Conservation (phyloP, 1,284 basidiomycete genomes). For the Boletus albobrunnescens region DNA sequence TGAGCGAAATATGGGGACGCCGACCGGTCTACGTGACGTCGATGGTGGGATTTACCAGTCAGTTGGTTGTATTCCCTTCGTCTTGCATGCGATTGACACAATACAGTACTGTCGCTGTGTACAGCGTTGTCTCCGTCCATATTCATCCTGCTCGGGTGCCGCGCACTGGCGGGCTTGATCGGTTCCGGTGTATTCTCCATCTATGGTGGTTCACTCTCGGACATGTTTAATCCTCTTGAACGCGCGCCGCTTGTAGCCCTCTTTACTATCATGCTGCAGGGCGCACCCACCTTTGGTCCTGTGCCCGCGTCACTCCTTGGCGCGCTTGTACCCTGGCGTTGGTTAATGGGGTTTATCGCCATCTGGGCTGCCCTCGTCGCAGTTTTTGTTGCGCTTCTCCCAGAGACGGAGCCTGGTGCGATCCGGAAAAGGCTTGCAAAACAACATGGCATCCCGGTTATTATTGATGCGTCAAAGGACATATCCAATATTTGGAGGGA, state of each 20-base stretch:
- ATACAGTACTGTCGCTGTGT: slow-evolving; percentile 24
- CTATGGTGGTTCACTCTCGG: slow-evolving; percentile 29
- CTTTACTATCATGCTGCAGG: slow-evolving; percentile 28
- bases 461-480: not conserved
- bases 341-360: slow-evolving; percentile 25
- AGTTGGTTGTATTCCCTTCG: not conserved
- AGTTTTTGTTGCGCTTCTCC: slow-evolving; percentile 14
- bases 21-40: slow-evolving; percentile 23
- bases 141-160: slow-evolving; percentile 13
- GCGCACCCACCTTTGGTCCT: slow-evolving; percentile 29
- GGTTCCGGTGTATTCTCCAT: slow-evolving; percentile 28
- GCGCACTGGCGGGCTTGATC: slow-evolving; percentile 21
- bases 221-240: slow-evolving; percentile 27
- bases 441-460: slow-evolving; percentile 2
- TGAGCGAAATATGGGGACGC: slow-evolving; percentile 30
- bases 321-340: slow-evolving; percentile 25
- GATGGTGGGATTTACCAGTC: slow-evolving; percentile 24
- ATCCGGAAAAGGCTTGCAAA: slow-evolving; percentile 20
- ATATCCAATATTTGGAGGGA: slow-evolving; percentile 16
- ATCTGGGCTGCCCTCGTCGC: slow-evolving; percentile 22
- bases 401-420: slow-evolving; percentile 22
- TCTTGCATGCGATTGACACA: slow-evolving; percentile 7
- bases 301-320: slow-evolving; percentile 26
- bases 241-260: slow-evolving; percentile 27
- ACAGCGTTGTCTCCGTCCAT: slow-evolving; percentile 24